Base-by-base conservation (phyloP, 1,284 basidiomycete species). In the Trichosporon sp. region DNA sequence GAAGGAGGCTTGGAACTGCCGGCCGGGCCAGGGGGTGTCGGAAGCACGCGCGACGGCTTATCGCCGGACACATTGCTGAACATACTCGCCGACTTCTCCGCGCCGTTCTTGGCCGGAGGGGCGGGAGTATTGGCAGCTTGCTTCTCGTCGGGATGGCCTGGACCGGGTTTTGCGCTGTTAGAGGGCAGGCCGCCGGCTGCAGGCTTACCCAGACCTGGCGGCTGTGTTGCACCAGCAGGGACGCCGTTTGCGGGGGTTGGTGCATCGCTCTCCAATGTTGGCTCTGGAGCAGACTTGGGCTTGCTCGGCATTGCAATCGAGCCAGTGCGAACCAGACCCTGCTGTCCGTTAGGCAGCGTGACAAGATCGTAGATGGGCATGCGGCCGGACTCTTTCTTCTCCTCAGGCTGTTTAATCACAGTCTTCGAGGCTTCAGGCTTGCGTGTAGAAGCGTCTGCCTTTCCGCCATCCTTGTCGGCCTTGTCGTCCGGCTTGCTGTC, bases 321-420 rank as follows among this genome's bases (percentile, higher is more conserved):
- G 32, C 59, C 59, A 4, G 14, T 63, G 10, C 32, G 59, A 2
- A 63, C 32, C 5, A 37, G 32, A 2, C 32, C 59, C 35, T 63
- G 14, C 16, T 37, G 59, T 16, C 59, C 59, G 31, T 63, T 37
- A n/a, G 59, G 59, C 31, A 63, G 59, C 12, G 59, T 63, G 59
- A 63, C n/a, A 3, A n/a, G 31, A 5, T 63, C 59, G 59, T 35
- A 63, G 31, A 63, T 63, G 12, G 59, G 32, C 59, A 35, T 63
- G 14, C 32, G 59, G 3, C 59, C 59, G 2, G 59, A 31, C 3
- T 63, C 59, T 12, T 63, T 35, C 59, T 32, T n/a, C 19, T 14
- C 56, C 14, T 61, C 56, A 5, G 56, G 31, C 31, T 61, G 32
- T 12, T 32, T 35, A 5, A 7, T 12, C 10, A 14, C 31, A 31